Conservation (phyloP, 768 basidiomycete species). For the Hericium coralloides region DNA sequence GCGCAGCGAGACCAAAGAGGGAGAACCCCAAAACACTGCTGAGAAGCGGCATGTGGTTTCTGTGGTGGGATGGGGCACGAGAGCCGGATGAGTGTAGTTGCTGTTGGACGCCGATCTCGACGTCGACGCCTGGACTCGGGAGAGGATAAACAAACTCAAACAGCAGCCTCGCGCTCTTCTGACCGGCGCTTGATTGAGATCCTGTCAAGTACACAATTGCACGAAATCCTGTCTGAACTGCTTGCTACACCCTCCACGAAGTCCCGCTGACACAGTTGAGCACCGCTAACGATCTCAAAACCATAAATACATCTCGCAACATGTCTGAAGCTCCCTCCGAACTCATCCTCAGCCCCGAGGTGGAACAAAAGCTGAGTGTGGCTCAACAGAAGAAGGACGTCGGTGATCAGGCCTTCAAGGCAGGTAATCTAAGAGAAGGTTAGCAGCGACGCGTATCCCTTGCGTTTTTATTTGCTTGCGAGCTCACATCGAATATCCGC, state of each 20-base stretch:
- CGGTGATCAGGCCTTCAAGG: constrained; percentile 63
- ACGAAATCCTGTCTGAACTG: neutral
- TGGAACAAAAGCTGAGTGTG: constrained; percentile 8
- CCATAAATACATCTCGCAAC: too few species aligned
- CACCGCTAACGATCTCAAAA: neutral
- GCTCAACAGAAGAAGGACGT: constrained; percentile 47
- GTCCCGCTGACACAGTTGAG: neutral
- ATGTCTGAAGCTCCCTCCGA: too few species aligned
- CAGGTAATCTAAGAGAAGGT: constrained; percentile 55
- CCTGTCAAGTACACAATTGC: neutral
- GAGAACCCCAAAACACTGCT: constrained; percentile 72
- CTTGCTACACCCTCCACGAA: too few species aligned
- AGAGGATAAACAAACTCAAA: neutral
- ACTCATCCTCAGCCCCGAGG: neutral
- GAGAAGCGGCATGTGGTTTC: constrained; percentile 47
- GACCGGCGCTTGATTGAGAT: too few species aligned
- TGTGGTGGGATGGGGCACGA: neutral
- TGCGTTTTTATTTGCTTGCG: neutral
- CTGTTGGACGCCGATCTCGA: neutral
- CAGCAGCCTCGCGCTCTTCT: neutral
- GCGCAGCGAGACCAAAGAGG: constrained; percentile 70
- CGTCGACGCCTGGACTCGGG: neutral
- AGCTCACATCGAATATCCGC: constrained; percentile 14
- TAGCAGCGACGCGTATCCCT: neutral
- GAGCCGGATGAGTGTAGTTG: neutral